Evolutionary conservation across 805 yeast species (phyloP), one percentile per base, ranked within the genome.

Genomic region (Saccharomycopsis amapae): DNA sequence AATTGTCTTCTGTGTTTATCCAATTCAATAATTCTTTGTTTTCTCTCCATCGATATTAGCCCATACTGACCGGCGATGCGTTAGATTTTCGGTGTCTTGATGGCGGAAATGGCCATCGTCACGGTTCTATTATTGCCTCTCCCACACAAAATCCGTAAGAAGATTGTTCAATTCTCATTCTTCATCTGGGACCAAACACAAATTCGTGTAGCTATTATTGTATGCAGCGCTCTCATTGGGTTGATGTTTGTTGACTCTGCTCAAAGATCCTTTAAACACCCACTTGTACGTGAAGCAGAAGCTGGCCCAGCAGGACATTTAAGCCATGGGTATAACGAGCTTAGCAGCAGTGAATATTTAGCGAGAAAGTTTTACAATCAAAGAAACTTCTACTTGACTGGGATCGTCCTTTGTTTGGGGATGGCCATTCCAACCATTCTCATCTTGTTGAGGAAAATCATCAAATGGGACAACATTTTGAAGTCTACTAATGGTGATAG

Each of bases 321-420:
- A 15, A 5, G 17, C 12, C 47, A 43, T 34, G 52, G 53, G 6
- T 43, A 42, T n/a, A 46, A 49, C 35, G 49, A 49, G 2, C 55
- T 62, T 28, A 63, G 72, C 38, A 66, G 71, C 35, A 61, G 67
- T 32, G 82, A 79, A 19, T 73, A 68, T 50, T 61, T 76, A 52
- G 84, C 82, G 4, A 65, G 75, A 39, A 74, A 78, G 50, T 78
- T 80, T 47, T 79, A 77, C 54, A 69, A 79, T 33, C 85, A 79
- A 59, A 67, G 85, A 57, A 79, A 79, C 53, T 65, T 76, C 35
- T 79, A 79, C 58, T 68, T 79, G 45, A 71, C 78, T 13, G 85
- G 85, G 6, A 81, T 80, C 6, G 79, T 78, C 3, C 60, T 79
- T 48, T 79, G 75, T 59, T 68, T 76, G 55, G 67, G 64, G 47